Evolutionary conservation across 495 filamentous ascomycete genomes (phyloP), one percentile per base, ranked within the genome.

Genomic region (Cryomyces minteri): DNA sequence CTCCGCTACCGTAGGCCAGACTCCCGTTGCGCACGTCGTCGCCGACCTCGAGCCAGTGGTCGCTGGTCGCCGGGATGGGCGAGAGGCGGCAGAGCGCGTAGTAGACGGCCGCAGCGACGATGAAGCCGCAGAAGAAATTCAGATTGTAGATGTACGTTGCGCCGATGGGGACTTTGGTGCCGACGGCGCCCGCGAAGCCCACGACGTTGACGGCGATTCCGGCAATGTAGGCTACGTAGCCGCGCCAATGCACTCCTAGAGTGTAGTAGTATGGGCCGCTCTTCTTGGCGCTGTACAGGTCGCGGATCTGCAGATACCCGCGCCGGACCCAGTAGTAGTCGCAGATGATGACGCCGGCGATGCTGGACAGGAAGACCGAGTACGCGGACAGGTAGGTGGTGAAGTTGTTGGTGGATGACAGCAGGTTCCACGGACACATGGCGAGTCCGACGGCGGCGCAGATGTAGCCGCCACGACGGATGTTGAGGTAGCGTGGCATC

Each of bases 361-460:
- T 90, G 34, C 84, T 84, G 40, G 82, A 88, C 28, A 95, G 75
- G 65, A 95, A 95, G 48, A 95, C 83, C n/a, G 83, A 86, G 66
- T 95, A 94, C 28, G 88, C 82, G 9, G 82, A 88, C 5, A 95
- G 77, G 54, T 94, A 95, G 39, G 83, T 88, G n/a, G 82, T 88
- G 67, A 95, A 95, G 58, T 82, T 76, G 63, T 92, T 94, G n/a
- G 74, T 72, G 5, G 68, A 63, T 0, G 72, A 76, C 18, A 92
- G 74, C 0, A 95, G 69, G 48, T 81, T 82, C 79, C 84, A 94
- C 1, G 88, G 88, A 54, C 82, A 88, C 77, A 95, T 90, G 43
- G 76, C 82, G 31, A 94, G 67, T 43, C 87, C 88, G 39, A 94
- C 70, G 4, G 68, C 59, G 0, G 88, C 88, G 59, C 86, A 94